Conservation (phyloP, 2,329 filamentous ascomycete species). For the Rutstroemia sp. region DNA sequence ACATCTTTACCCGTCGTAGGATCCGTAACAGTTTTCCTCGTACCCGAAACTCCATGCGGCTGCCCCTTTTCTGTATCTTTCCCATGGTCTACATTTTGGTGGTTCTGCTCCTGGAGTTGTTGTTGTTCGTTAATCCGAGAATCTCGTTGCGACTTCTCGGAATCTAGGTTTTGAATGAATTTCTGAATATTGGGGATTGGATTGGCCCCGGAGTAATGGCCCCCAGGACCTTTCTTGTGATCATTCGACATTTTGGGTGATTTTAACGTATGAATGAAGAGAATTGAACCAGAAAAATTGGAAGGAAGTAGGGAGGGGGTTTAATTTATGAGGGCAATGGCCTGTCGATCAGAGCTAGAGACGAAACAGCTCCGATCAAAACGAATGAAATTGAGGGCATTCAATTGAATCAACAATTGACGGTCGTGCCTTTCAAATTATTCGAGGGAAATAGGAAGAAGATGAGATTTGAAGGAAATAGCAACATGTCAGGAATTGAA, state of each 20-base stretch:
- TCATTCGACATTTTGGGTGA: slow-evolving; percentile 6
- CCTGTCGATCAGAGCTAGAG: too few species aligned
- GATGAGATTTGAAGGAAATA: too few species aligned
- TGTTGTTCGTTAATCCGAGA: slow-evolving; percentile 53
- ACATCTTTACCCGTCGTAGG: slow-evolving; percentile 83
- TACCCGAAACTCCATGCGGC: slow-evolving; percentile 31
- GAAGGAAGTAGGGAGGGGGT: not conserved
- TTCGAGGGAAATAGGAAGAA: too few species aligned
- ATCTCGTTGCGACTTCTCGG: slow-evolving; percentile 71
- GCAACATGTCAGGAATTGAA: not conserved
- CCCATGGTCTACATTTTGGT: slow-evolving; percentile 14
- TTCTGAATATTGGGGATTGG: slow-evolving; percentile 20
- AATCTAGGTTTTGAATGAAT: slow-evolving; percentile 63
- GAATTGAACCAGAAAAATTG: not conserved
- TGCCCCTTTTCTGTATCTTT: slow-evolving; percentile 35
- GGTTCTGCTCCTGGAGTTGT: slow-evolving; percentile 28
- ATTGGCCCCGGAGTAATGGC: slow-evolving; percentile 19
- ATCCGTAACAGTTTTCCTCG: slow-evolving; percentile 64
- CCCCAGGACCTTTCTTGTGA: slow-evolving; percentile 11
- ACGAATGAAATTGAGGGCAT: too few species aligned
- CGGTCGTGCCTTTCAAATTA: too few species aligned
- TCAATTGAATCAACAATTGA: too few species aligned
- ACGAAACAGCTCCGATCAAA: too few species aligned
- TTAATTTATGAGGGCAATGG: not conserved
- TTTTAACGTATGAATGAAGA: not conserved